Evolutionary conservation across 164 flowering plant genomes (phyloP).

Genomic region (Saururus chinensis): DNA sequence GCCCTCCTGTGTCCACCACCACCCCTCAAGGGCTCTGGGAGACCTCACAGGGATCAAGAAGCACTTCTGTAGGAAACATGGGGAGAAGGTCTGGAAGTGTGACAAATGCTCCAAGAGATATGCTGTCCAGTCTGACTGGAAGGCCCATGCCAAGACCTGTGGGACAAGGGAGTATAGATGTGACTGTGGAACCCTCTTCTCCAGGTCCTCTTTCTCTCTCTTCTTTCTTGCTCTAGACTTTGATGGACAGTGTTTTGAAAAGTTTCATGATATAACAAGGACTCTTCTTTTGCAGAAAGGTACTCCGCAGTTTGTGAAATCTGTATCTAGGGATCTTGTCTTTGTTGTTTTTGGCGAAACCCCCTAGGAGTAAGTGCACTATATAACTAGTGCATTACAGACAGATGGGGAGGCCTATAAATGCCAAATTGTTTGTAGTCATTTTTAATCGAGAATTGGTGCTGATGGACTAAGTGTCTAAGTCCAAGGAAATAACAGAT

Average conservation of each 20-base stretch:
- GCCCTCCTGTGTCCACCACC: constrained; percentile 65
- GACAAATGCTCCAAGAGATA: constrained; percentile 79
- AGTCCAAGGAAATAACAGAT: too few species aligned
- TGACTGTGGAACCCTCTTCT: constrained; percentile 91
- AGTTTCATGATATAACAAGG: not conserved
- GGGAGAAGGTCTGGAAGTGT: constrained; percentile 89
- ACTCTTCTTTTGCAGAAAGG: not conserved
- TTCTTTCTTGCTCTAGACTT: not conserved
- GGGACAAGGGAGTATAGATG: constrained; percentile 87
- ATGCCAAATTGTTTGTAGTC: too few species aligned
- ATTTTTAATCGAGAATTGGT: not conserved
- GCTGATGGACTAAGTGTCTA: not conserved
- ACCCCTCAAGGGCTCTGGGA: constrained; percentile 93
- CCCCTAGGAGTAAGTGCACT: not conserved
- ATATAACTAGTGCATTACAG: not conserved
- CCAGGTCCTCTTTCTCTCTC: constrained; percentile 38
- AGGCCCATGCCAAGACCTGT: constrained; percentile 84
- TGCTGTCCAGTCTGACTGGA: constrained; percentile 96
- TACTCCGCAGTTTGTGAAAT: not conserved
- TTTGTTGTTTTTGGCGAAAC: not conserved
- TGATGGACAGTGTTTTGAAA: not conserved
- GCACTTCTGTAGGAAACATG: constrained; percentile 81
- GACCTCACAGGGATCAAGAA: constrained; percentile 97
- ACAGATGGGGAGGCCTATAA: constrained; percentile 15
- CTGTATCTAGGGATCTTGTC: not conserved